Base-by-base conservation (phyloP, 179 eudicot species). In the Patellifolia procumbens region DNA sequence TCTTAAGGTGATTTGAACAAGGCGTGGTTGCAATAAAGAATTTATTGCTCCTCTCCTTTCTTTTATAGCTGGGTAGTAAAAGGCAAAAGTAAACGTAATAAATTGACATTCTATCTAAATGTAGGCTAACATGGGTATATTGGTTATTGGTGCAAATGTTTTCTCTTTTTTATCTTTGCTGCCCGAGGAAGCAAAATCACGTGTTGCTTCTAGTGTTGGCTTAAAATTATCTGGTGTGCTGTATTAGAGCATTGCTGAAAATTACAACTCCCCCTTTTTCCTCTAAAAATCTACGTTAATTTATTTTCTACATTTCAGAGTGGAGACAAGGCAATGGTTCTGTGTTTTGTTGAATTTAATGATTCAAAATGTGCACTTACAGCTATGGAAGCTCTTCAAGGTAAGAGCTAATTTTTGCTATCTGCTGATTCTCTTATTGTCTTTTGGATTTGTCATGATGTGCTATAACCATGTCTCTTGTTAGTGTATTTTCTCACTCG, bases 351-450 rank as follows among this genome's bases (percentile, higher is more conserved):
- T 29, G 97, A 92, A 84, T 94, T 94, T 71, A 73, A 78, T 65
- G 92, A 90, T 86, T 81, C 96, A 17, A 90, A 87, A 73, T 92
- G 97, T 79, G 98, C 98, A 63, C 83, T 85, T 80, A 90, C 97
- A 79, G 98, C 98, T 79, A 78, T 90, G 92, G 92, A 92, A 69
- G 98, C 98, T 45, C 96, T 94, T 73, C 96, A 94, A 90, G 98
- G 98, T 94, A 13, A 64, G 67, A 55, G 60, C 26, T 79, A 26
- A 51, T 29, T 19, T 48, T 48, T 61, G 19, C 39, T 60, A 70
- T 71, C 63, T 62, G n/a, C 64, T 78, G 19, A 60, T 45, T 17
- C 4, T 68, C 49, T 32, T 15, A 22, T 35, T 35, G 12, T 59
- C 56, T 43, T 73, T 51, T 71, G 17, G 13, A 43, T 70, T 32